Conservation (phyloP, 192 early-diverging fungal genomes). For the Chytriomyces confervae region DNA sequence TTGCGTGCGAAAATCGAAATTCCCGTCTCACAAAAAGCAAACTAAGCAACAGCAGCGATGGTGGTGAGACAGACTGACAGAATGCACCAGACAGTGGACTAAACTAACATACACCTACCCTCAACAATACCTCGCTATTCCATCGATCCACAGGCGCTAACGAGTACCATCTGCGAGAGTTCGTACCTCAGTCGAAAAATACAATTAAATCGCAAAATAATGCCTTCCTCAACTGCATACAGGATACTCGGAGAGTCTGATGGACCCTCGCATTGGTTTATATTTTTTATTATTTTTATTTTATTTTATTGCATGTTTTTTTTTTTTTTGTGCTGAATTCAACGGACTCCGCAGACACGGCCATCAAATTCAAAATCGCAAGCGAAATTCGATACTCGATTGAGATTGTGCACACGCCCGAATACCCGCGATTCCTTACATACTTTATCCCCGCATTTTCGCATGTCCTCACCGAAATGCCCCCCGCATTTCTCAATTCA, state of each 20-base stretch:
- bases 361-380: conserved; percentile 80
- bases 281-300: background rate
- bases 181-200: background rate
- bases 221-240: background rate
- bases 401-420: conserved; percentile 85
- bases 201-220: background rate
- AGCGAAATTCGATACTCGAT: conserved; percentile 89
- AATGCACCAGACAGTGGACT: background rate
- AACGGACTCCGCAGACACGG: conserved; percentile 51
- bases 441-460: conserved; percentile 84
- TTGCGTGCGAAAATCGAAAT: background rate
- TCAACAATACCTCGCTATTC: background rate
- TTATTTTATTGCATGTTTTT: background rate
- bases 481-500: conserved; percentile 74
- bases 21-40: background rate
- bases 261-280: background rate
- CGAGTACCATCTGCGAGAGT: background rate
- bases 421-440: conserved; percentile 79
- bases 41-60: background rate
- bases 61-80: background rate
- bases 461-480: conserved; percentile 63
- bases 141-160: background rate
- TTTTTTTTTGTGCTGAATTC: background rate
- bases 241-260: background rate
- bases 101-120: background rate